phyloP scores from a whole-genome alignment of 148 eudicot genomes.

The Nepenthes gracilis region DNA sequence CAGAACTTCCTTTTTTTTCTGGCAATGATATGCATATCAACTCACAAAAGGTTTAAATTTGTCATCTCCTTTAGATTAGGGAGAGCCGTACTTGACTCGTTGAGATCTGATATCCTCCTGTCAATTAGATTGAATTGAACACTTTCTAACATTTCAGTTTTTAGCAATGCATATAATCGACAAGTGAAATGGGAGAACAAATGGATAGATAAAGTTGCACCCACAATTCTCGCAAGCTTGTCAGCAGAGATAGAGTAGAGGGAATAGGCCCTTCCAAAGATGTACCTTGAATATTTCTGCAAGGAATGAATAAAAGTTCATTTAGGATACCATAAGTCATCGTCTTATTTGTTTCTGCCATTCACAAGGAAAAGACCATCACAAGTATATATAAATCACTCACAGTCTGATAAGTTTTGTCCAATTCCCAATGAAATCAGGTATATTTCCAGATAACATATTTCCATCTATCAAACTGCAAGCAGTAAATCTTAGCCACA shows the following conservation, averaged over 20 bases:
- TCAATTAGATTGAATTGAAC: conserved; percentile 10
- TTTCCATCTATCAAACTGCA: conserved; percentile 72
- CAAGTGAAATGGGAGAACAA: not conserved
- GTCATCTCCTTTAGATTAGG: conserved; percentile 41
- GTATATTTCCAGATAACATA: conserved; percentile 54
- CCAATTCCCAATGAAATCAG: conserved; percentile 65
- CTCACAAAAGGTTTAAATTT: conserved; percentile 38
- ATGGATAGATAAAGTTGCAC: conserved; percentile 9
- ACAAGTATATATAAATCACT: conserved; percentile 14
- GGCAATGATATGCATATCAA: conserved; percentile 2
- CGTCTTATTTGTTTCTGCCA: not conserved
- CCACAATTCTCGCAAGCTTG: conserved; percentile 41
- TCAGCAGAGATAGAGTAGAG: conserved; percentile 31
- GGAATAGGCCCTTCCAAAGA: conserved; percentile 81
- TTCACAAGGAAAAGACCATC: not conserved
- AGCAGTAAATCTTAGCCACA: not conserved
- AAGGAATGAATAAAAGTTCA: not conserved
- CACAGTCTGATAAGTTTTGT: conserved; percentile 37
- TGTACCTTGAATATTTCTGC: conserved; percentile 77
- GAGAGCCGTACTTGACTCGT: conserved; percentile 22
- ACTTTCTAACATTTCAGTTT: not conserved
- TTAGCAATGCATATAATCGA: not conserved
- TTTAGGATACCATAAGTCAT: not conserved
- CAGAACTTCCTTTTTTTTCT: not conserved
- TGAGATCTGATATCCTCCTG: conserved; percentile 79